Base-by-base conservation (phyloP, 2,329 filamentous ascomycete genomes). In the Exutisphaerella laricina region DNA sequence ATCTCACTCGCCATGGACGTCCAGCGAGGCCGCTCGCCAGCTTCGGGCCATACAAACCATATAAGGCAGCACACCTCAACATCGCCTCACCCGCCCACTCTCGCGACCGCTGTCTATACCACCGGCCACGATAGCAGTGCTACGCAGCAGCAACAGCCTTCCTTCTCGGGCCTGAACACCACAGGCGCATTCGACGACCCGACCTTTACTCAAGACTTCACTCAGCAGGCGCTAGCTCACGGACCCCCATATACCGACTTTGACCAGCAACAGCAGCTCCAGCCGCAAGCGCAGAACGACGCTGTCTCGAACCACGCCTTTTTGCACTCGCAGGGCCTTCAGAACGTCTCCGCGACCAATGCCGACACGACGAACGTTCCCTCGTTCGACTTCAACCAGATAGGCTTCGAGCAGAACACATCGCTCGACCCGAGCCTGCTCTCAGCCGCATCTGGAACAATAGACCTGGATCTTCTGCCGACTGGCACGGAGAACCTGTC, bases 371-470 rank as follows among this genome's bases (percentile, higher is more conserved):
- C 33, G 8, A 21, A 21, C 20, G 87, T 84, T 57, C 75, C 80
- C 3, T 62, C 72, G 6, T 66, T 72, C 37, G 69, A 72, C 53
- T 79, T 56, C 46, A 68, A 67, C 38, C 70, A 72, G 48, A 75
- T 80, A 49, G 77, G 79, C 57, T 79, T 54, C 46, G 68, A 66
- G 36, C 69, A 71, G 49, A 74, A 79, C 49, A 77, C 79, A 55
- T 79, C 65, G 10, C 61, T 81, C 58, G 78, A 78, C 56, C 66
- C 78, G 9, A 75, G 81, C 16, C 84, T 85, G 49, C 70, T 77
- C 45, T 30, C 41, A 12, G n/a, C n/a, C n/a, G n/a, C n/a, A n/a
- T n/a, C n/a, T n/a, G n/a, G n/a, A n/a, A n/a, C n/a, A n/a, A 62
- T 64, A 54, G 72, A 77, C 51, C 58, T 70, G 30, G 66, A 68